phyloP scores from a whole-genome alignment of 2,329 filamentous ascomycete species.

The Trichoderma cornu-damae region DNA sequence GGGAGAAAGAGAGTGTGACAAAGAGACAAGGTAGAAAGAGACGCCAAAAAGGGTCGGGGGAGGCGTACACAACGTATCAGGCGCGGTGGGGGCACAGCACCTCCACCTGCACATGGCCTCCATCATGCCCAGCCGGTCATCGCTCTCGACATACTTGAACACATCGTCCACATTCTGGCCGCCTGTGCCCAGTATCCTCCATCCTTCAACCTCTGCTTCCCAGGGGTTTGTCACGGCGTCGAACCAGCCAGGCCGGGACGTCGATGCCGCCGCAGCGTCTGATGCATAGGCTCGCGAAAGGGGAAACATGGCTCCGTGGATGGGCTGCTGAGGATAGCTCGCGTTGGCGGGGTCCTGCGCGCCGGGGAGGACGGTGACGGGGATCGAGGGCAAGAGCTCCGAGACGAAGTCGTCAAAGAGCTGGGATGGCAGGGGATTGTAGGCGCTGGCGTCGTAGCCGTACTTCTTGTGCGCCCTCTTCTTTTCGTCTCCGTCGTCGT shows the following conservation, averaged over 20 bases:
- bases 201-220: constrained; percentile 86
- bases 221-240: constrained; percentile 90
- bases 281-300: constrained; percentile 63
- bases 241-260: constrained; percentile 63
- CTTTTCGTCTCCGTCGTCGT: constrained; percentile 31
- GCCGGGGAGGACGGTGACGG: constrained; percentile 84
- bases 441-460: constrained; percentile 83
- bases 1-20: too few relatives aligned
- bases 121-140: constrained; percentile 81
- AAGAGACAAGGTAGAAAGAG: too few relatives aligned
- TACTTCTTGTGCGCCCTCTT: constrained; percentile 69
- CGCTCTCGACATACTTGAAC: constrained; percentile 78
- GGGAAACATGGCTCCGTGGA: constrained; percentile 89
- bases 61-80: constrained; percentile 88
- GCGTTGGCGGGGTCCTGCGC: constrained; percentile 81
- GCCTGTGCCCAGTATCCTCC: constrained; percentile 77
- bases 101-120: constrained; percentile 92
- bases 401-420: constrained; percentile 80
- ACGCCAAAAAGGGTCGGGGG: too few relatives aligned
- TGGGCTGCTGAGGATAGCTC: constrained; percentile 84
- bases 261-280: constrained; percentile 32
- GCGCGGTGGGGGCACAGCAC: constrained; percentile 84
- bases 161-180: constrained; percentile 94
- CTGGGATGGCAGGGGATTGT: constrained; percentile 80
- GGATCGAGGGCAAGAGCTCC: constrained; percentile 75